Evolutionary conservation across 306 rosid species (phyloP).

Genomic region (Sicyos baderoa): DNA sequence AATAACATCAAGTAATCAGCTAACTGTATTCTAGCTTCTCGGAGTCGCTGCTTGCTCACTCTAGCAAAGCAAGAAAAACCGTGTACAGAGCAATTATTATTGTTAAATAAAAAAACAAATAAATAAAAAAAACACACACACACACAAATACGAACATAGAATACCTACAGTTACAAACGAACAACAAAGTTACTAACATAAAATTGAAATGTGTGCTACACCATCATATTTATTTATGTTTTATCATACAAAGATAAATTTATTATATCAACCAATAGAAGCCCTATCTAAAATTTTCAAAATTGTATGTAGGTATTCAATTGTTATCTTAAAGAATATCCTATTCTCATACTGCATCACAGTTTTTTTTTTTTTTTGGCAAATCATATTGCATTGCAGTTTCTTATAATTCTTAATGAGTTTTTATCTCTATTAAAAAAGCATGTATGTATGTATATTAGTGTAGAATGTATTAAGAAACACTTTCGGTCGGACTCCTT

Average conservation of each 20-base stretch:
- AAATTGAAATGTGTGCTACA: slow-evolving; percentile 8
- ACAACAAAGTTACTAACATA: background rate
- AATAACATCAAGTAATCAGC: slow-evolving; percentile 61
- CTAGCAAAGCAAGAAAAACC: slow-evolving; percentile 33
- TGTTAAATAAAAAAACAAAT: slow-evolving; percentile 1
- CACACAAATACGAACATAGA: background rate
- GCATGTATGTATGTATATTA: background rate
- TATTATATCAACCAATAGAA: no score
- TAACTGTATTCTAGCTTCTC: slow-evolving; percentile 54
- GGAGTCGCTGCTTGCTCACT: slow-evolving; percentile 61
- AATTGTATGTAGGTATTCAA: background rate
- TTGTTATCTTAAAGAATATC: background rate
- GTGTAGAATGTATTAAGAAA: background rate
- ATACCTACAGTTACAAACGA: background rate
- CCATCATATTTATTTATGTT: background rate
- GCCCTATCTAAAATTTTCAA: background rate
- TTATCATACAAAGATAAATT: background rate
- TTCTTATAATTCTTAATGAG: background rate
- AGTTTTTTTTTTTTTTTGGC: background rate
- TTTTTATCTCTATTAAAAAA: background rate
- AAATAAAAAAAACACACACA: background rate
- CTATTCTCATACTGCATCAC: background rate
- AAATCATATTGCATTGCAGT: background rate
- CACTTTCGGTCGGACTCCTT: background rate
- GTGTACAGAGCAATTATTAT: slow-evolving; percentile 18